Percentiles rank a stretch among this genome's conserved stretches.
Conservation (phyloP, 192 early-diverging fungal genomes). For the Endogone sp. region DNA sequence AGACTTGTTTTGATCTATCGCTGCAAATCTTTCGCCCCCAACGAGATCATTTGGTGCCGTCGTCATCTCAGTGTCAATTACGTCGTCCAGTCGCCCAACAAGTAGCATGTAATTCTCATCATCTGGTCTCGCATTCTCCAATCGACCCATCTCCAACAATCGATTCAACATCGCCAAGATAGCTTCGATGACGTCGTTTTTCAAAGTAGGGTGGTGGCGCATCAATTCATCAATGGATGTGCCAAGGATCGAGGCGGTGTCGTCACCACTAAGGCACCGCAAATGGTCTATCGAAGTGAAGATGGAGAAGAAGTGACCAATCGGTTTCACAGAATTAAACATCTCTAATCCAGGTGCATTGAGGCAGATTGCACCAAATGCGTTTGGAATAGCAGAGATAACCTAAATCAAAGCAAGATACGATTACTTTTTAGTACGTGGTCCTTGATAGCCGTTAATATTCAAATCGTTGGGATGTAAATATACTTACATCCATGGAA, state of each 20-base stretch:
- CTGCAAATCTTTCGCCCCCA: slow-evolving; percentile 21
- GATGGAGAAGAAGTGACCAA: slow-evolving; percentile 67
- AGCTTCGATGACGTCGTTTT: slow-evolving; percentile 64
- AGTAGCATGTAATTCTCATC: slow-evolving; percentile 43
- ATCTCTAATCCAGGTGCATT: slow-evolving; percentile 85
- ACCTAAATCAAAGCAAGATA: slow-evolving; percentile 25
- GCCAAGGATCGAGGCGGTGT: slow-evolving; percentile 81
- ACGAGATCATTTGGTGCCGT: neutral
- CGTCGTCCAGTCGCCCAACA: slow-evolving; percentile 46
- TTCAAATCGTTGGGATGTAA: neutral
- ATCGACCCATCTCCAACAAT: slow-evolving; percentile 58
- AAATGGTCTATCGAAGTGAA: slow-evolving; percentile 79
- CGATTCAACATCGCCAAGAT: slow-evolving; percentile 65
- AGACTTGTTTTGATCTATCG: slow-evolving; percentile 5
- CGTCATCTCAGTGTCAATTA: neutral
- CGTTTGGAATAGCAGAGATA: slow-evolving; percentile 77
- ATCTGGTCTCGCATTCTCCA: slow-evolving; percentile 21
- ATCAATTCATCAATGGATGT: slow-evolving; percentile 91
- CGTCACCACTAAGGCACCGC: slow-evolving; percentile 73
- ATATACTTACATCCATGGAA: slow-evolving; percentile 70
- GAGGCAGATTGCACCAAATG: slow-evolving; percentile 94
- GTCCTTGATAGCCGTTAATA: too few relatives aligned
- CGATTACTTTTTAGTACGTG: too few relatives aligned
- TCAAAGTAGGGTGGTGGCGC: slow-evolving; percentile 88
- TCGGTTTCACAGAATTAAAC: slow-evolving; percentile 66